Base-by-base conservation (phyloP, 495 filamentous ascomycete genomes). In the Jackrogersella multiformis region DNA sequence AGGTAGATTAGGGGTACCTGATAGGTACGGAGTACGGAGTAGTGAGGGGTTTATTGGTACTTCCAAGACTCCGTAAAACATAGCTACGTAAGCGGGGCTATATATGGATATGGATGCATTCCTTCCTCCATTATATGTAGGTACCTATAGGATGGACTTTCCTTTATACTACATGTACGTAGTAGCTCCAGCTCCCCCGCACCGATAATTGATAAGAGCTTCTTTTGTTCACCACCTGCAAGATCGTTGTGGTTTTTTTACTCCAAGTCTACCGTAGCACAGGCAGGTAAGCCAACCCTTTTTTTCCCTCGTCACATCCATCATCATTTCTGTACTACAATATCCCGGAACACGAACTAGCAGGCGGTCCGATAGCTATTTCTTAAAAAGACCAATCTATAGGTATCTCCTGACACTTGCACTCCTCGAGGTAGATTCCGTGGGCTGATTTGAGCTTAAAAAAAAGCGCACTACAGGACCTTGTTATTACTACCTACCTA, bases 171-270 rank as follows among this genome's bases (percentile, higher is more conserved):
- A 46, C 9, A 46, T 6, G 12, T 46, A 46, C 42, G 42, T 46
- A 46, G 20, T 30, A 4, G 7, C 26, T 5, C n/a, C 55, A 65
- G 66, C 61, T 65, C 44, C 61, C 64, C 67, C 61, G 57, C 67
- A 58, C 53, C 16, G 67, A 70, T 70, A 70, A 48, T 46, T 65
- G 67, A 70, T 70, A 70, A 70, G 67, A 70, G 67, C 67, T 70
- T 70, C 56, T 18, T 56, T 46, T 45, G 18, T 62, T 53, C 28
- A 39, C 24, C 15, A 38, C n/a, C n/a, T n/a, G n/a, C n/a, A 51
- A 64, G n/a, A 56, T 64, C 56, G 24, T 15, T 30, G n/a, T 57
- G 7, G 52, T 51, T 44, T 36, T 52, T 51, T 21, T 59, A 30
- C 26, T 53, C 26, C 44, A 15, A n/a, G n/a, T n/a, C n/a, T n/a